phyloP scores from a whole-genome alignment of 768 basidiomycete genomes.

The Amanita pseudoporphyria region DNA sequence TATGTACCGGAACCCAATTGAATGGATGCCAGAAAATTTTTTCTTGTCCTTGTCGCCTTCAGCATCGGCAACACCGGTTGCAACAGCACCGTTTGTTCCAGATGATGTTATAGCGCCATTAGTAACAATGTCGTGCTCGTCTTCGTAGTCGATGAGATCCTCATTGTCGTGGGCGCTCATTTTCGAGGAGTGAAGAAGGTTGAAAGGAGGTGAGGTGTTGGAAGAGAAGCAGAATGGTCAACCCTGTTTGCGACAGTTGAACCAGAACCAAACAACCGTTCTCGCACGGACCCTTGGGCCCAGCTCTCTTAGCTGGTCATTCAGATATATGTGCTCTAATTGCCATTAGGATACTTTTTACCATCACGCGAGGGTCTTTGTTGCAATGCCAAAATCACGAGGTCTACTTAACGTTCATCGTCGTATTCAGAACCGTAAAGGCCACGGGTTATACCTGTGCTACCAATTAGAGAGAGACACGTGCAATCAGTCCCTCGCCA shows the following conservation, averaged over 20 bases:
- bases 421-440: too few species aligned
- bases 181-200: slow-evolving; percentile 14
- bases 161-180: slow-evolving; percentile 86
- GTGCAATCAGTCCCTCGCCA: too few species aligned
- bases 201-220: slow-evolving; percentile 16
- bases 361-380: too few species aligned
- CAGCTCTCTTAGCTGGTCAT: too few species aligned
- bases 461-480: too few species aligned
- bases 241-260: slow-evolving; percentile 18
- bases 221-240: slow-evolving; percentile 13
- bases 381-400: too few species aligned
- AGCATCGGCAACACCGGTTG: slow-evolving; percentile 36
- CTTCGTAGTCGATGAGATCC: slow-evolving; percentile 92
- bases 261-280: slow-evolving; percentile 22
- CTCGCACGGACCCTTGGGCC: slow-evolving; percentile 26
- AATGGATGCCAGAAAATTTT: slow-evolving; percentile 99
- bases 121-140: slow-evolving; percentile 73
- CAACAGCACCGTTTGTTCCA: slow-evolving; percentile 38
- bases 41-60: slow-evolving; percentile 84
- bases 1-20: slow-evolving; percentile 93
- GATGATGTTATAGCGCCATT: slow-evolving; percentile 40
- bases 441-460: too few species aligned
- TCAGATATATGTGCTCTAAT: too few species aligned
- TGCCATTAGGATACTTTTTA: too few species aligned
- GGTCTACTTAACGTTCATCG: too few species aligned